Evolutionary conservation across 495 filamentous ascomycete genomes (phyloP), one percentile per base, ranked within the genome.

Genomic region (Penicillium pulvis): DNA sequence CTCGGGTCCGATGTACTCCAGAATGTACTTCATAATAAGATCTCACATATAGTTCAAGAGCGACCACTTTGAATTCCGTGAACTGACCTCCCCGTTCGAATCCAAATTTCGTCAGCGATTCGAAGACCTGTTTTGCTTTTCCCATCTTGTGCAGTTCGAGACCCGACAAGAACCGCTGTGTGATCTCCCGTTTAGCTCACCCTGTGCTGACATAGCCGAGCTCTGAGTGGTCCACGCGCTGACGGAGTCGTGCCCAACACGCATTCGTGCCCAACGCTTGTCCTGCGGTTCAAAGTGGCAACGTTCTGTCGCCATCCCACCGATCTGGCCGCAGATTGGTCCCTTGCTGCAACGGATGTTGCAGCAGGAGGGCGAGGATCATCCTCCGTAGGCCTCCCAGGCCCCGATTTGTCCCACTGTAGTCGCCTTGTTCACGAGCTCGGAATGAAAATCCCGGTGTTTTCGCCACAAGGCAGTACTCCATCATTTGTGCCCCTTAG

Each of bases 261-360:
- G 68, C 72, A 78, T 78, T 71, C 52, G 50, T 76, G 75, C 75
- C 75, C 75, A 78, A 78, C 75, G 56, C 58, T 56, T 60, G 54
- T 54, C 55, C 24, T 47, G 48, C 31, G 30, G 52, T 53, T 62
- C 46, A 39, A n/a, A n/a, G 67, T 69, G 67, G 67, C 67, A 65
- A 69, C 59, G 50, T 56, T 54, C 51, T 26, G 45, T 28, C 24
- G 11, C 39, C 33, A 30, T 50, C 30, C 59, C 55, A 52, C 53
- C 42, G 59, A 55, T 59, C 62, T 56, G 11, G 48, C 19, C 48
- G 36, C 52, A 60, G 53, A 68, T 66, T 66, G 56, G 60, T 46
- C 33, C 39, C 44, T 26, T 49, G 14, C 12, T 41, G 33, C 55
- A 61, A 8, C 23, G 24, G 24, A n/a, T 30, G 20, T 42, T 43